Base-by-base conservation (phyloP, 495 filamentous ascomycete species). In the Aspergillus olivimuriae region DNA sequence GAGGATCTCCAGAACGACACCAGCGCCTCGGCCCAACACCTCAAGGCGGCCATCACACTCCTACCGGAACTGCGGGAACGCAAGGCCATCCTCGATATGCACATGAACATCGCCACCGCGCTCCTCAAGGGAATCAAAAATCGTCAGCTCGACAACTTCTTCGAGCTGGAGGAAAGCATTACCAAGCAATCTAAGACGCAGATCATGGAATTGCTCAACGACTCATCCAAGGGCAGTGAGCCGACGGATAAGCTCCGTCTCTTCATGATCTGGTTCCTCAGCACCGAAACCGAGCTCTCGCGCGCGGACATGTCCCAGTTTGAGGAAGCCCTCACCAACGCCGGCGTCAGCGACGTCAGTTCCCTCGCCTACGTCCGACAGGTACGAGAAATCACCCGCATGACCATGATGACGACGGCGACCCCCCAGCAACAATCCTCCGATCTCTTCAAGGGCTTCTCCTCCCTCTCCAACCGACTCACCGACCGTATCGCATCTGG, bases 211-310 rank as follows among this genome's bases (percentile, higher is more conserved):
- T 67, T 94, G 20, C 82, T 99, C 54, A 89, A 80, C 45, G 86
- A 89, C 47, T 60, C 69, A 4, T 75, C 80, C 34, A 95, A 94
- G 66, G 89, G 89, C 40, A 87, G 80, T 22, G 78, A 94, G 39
- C 78, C 94, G 3, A 65, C 80, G 11, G 92, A 99, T 53, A 97
- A 97, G 62, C 76, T 97, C 5, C 75, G 92, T 15, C 62, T 96
- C 22, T 99, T 97, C 64, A 82, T 98, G 41, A 96, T 97, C 57
- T 98, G 92, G 92, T 94, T 86, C 69, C 73, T 98, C 24, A 96
- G 89, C 62, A 94, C 88, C 2, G 94, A 97, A 58, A 85, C 87
- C 46, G 88, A 97, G 48, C 75, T 95, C 16, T 80, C 77, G 34
- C 80, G 86, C 40, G 69, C 76, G 1, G 94, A 97, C 43, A 86